Evolutionary conservation across 176 grass and related monocot species (phyloP), one percentile per base, ranked within the genome.

Genomic region (Lolium rigidum): DNA sequence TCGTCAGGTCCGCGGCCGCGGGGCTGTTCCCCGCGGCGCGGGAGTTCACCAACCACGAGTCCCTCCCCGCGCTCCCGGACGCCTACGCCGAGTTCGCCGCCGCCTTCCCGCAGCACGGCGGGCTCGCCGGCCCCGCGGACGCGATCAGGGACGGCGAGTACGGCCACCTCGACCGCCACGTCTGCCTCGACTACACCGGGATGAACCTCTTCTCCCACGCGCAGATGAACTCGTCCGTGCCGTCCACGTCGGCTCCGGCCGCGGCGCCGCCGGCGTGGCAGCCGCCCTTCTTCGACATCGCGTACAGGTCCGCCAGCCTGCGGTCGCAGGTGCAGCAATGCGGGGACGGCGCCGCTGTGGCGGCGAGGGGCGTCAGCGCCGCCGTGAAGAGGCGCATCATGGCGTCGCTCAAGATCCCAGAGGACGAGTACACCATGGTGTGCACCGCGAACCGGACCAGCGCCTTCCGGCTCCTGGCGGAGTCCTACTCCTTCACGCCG

Each of bases 131-230:
- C 49, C 60, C n/a, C 15, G 93, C 91, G 10, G 95, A 98, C 51
- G 73, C 31, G 9, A 88, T 98, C 85, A 76, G 95, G 15, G 73
- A 24, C 38, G 70, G 14, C 0, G 89, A 98, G 77, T 98, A 95
- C 76, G 12, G 18, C 18, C 95, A 98, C 91, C 93, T 98, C n/a
- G 78, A 74, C 17, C 75, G 68, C 5, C 95, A 98, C 44, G 95
- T 93, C 12, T 98, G 95, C 87, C 88, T 98, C 0, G 95, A 98
- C 80, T 98, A 98, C 82, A 86, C 89, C 26, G 95, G 95, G 70
- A 84, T 98, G 85, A 93, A 90, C 91, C 89, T 98, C 71, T 98
- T 98, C 93, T 98, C 95, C 44, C 87, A 95, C 76, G 83, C 91
- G 31, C 95, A 98, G 93, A 92, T 98, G 95, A 87, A 77, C 87